A percentile compares a stretch with the other conserved stretches of the same genome.
Evolutionary conservation across 106 monocot genomes (phyloP).

Genomic region (Xerophyta viscosa): DNA sequence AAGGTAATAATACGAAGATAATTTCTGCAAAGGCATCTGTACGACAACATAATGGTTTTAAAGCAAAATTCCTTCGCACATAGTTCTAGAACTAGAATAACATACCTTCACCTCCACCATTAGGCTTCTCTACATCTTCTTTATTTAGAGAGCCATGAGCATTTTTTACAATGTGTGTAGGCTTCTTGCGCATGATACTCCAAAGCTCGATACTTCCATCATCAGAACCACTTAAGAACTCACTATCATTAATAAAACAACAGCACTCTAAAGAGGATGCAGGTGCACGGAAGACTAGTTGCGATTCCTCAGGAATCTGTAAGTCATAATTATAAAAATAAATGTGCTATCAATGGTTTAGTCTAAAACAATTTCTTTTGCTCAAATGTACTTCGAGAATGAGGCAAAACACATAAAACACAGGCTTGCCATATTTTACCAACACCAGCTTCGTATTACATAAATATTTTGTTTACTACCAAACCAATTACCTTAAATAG

Average conservation of each 20-base stretch:
- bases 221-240: slow-evolving; percentile 91
- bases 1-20: no score
- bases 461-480: no score
- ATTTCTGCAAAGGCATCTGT: no score
- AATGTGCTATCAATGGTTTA: no score
- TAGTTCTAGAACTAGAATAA: neutral
- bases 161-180: slow-evolving; percentile 70
- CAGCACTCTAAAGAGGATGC: slow-evolving; percentile 77
- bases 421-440: no score
- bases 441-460: no score
- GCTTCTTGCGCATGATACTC: slow-evolving; percentile 75
- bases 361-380: no score
- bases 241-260: slow-evolving; percentile 83
- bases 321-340: slow-evolving; percentile 4
- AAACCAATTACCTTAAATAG: slow-evolving; percentile 82
- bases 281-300: slow-evolving; percentile 64
- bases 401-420: no score
- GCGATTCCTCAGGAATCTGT: slow-evolving; percentile 85
- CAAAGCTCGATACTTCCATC: slow-evolving; percentile 89
- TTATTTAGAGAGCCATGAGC: slow-evolving; percentile 43
- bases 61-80: no score
- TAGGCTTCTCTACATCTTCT: slow-evolving; percentile 14
- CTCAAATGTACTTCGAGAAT: no score
- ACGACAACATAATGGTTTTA: no score
- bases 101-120: slow-evolving; percentile 33